Evolutionary conservation across 108 stramenopile genomes (phyloP), one percentile per base, ranked within the genome.

Genomic region (Pseudonitzschia pungens): DNA sequence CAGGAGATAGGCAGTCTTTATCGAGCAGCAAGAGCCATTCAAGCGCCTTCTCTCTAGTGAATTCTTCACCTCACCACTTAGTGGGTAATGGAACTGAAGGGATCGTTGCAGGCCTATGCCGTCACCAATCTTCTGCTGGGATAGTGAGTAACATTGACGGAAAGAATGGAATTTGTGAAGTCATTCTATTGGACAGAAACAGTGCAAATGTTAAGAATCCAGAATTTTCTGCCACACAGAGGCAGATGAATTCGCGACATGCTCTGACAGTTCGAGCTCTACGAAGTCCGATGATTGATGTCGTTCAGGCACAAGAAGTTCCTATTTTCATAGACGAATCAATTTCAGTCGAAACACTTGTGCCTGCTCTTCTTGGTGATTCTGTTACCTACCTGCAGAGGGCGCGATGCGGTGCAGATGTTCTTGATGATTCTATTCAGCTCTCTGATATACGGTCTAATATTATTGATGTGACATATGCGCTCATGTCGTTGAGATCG

Each of bases 61-160:
- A 42, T 33, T 51, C 69, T 50, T 44, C 45, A 22, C 76, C 81
- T 22, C 84, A 80, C 69, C 83, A 87, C 68, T 71, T 87, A 50
- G 86, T 83, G 24, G 91, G 88, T 7, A 89, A 81, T 67, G 92
- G 92, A 12, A 81, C 86, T 26, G 89, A 94, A 71, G 77, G 84
- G 21, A 81, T 94, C 63, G 78, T 89, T n/a, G 69, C 89, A 24
- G 92, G 92, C 10, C 70, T 94, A 31, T 84, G 85, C 77, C 79
- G 89, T 6, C 28, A 72, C 7, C 73, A 76, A 63, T 84, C 87
- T 26, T 60, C 81, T 22, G 89, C 87, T 43, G 92, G 92, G 11
- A 82, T 91, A 24, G 76, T 94, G n/a, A 90, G 89, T 62, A 89
- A 71, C 53, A 71, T 88, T 31, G 92, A 94, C 65, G 58, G 65